Base-by-base conservation (phyloP, 768 basidiomycete species). In the Boletus huronensis region DNA sequence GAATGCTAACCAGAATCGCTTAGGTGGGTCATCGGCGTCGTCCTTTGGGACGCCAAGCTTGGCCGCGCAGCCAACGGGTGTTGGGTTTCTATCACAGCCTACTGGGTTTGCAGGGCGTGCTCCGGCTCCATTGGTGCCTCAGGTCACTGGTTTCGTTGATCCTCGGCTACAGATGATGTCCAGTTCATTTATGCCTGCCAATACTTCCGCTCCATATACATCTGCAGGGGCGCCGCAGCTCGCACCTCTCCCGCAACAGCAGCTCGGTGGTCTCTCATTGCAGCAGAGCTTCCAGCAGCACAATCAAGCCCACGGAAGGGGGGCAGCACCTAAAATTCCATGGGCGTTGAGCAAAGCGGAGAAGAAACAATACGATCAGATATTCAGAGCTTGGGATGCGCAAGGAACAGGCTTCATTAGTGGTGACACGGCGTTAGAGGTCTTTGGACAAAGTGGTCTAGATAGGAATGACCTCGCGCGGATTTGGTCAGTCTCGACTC, bases 301-400 rank as follows among this genome's bases (percentile, higher is more conserved):
- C 56, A 91, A 93, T 63, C 84, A 92, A 68, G 75, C 82, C 17
- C 82, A 84, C 26, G 78, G 85, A 6, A 88, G 88, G 16, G 79
- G 82, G 2, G 67, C 81, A 0, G 74, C 82, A 16, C 85, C 85
- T 28, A 84, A 82, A 63, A 77, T 97, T 36, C 83, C 92, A 0
- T 99, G 97, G 97, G 82, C 85, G 0, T 74, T 98, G 50, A 83
- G 83, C 5, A 89, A 90, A 70, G 80, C 82, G 6, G 97, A 99
- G 77, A 95, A 95, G 80, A 96, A 97, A 77, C 88, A 87, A 59
- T 99, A 98, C 64, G 92, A 98, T 68, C 82, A 88, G 64, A 95
- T 98, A 64, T 99, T 99, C 75, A 79, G 96, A 55, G 88, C 91
- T n/a, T 99, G 97, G 97, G 96, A 98, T 67, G 72, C 83, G 0